Conservation (phyloP, 2,329 filamentous ascomycete species). For the Knoxdaviesia proteae region DNA sequence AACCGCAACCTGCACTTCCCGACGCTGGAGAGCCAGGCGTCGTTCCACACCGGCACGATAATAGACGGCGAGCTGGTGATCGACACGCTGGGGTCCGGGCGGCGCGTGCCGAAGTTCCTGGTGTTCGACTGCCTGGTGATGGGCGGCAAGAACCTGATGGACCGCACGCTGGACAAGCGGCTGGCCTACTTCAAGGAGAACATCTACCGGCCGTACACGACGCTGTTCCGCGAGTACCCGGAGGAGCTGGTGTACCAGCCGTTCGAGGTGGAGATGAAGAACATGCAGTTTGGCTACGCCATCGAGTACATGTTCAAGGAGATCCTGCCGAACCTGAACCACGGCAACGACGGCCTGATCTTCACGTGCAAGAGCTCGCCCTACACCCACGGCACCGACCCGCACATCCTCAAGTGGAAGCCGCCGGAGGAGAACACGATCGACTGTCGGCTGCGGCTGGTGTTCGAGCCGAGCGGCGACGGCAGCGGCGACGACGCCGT, state of each 20-base stretch:
- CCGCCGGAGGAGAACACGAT: conserved; percentile 87
- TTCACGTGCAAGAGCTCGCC: conserved; percentile 83
- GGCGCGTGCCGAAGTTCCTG: conserved; percentile 55
- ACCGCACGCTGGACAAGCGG: conserved; percentile 68
- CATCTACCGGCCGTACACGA: conserved; percentile 50
- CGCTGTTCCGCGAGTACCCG: conserved; percentile 42
- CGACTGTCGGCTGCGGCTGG: conserved; percentile 65
- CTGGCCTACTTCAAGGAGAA: conserved; percentile 67
- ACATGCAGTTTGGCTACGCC: conserved; percentile 73
- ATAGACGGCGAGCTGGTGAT: conserved; percentile 87
- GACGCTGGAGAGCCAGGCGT: conserved; percentile 36
- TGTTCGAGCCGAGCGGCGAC: conserved; percentile 49
- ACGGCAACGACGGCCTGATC: conserved; percentile 91
- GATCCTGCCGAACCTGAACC: conserved; percentile 62
- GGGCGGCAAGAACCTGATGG: conserved; percentile 55
- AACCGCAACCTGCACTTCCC: conserved; percentile 60
- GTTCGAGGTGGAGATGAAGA: conserved; percentile 73
- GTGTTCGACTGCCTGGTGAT: conserved; percentile 86
- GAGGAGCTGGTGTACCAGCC: conserved; percentile 49
- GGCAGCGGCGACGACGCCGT: conserved; percentile 49
- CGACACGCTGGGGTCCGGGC: conserved; percentile 50
- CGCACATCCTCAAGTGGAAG: conserved; percentile 95
- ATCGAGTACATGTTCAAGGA: conserved; percentile 83
- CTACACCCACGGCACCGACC: conserved; percentile 80
- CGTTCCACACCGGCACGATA: conserved; percentile 62